Evolutionary conservation across 192 early-diverging fungal genomes (phyloP).

Genomic region (Allomyces macrogynus): DNA sequence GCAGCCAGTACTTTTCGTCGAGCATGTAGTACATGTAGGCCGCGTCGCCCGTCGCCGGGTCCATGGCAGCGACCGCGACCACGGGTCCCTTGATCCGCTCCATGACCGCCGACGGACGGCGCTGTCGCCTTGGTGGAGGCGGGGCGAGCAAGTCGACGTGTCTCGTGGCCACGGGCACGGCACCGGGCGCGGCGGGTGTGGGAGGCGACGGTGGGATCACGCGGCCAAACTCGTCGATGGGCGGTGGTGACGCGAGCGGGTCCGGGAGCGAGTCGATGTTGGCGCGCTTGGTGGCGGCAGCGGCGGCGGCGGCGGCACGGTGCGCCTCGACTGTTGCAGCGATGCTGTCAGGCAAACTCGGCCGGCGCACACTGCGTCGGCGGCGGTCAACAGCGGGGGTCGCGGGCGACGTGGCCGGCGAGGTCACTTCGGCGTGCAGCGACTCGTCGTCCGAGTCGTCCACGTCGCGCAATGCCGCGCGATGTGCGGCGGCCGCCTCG

Average conservation of each 20-base stretch:
- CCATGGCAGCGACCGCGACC: slow-evolving; percentile 18
- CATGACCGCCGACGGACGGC: slow-evolving; percentile 3
- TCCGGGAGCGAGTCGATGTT: background rate
- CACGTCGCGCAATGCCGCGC: slow-evolving; percentile 12
- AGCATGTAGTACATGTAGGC: slow-evolving; percentile 27
- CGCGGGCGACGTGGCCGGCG: slow-evolving; percentile 4
- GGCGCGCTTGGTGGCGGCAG: background rate
- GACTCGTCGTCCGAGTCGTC: background rate
- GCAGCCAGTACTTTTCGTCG: slow-evolving; percentile 27
- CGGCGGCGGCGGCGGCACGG: background rate
- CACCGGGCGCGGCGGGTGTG: background rate
- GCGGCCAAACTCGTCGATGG: background rate
- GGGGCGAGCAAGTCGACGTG: slow-evolving; percentile 5
- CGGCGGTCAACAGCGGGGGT: slow-evolving; percentile 13
- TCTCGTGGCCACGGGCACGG: slow-evolving; percentile 6
- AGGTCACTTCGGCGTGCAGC: background rate
- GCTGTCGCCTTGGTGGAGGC: slow-evolving; percentile 1
- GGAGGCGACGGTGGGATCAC: background rate
- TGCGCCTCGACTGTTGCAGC: background rate
- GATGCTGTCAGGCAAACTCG: slow-evolving; percentile 2
- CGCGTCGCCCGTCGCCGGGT: slow-evolving; percentile 17
- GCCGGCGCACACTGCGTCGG: slow-evolving; percentile 15
- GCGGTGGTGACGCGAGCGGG: background rate
- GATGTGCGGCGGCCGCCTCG: slow-evolving; percentile 1
- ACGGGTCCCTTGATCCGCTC: slow-evolving; percentile 8